These are phyloP conservation scores for Lithocarpus polystachyus DNA, from an alignment of 306 rosid species.

Conservation along the genomic window DNA sequence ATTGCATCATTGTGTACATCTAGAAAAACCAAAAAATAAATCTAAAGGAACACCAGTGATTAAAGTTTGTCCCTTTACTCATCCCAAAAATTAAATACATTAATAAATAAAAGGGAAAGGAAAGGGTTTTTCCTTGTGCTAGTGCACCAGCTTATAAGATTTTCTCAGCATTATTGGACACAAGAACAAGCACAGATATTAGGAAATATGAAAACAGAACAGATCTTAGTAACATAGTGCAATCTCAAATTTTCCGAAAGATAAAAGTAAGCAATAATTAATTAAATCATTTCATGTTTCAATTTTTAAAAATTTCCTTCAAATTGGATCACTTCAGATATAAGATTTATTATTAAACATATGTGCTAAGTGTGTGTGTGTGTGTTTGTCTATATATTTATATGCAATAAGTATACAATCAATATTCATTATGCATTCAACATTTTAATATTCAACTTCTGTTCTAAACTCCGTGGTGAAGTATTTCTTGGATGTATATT, in stretches of 20 bases:
- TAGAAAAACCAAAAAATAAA: constrained; percentile 7
- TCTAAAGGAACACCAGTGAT: not conserved
- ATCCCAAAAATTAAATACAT: too few relatives aligned
- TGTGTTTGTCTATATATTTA: too few relatives aligned
- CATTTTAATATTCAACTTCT: not conserved
- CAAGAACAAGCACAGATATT: not conserved
- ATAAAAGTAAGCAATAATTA: not conserved
- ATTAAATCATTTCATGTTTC: not conserved
- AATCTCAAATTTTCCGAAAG: constrained; percentile 8
- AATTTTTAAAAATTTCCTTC: not conserved
- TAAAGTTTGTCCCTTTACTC: not conserved
- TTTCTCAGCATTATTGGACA: not conserved
- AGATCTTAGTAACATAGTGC: constrained; percentile 1
- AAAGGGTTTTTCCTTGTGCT: not conserved
- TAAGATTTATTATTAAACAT: not conserved
- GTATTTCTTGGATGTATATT: not conserved
- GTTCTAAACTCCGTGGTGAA: not conserved
- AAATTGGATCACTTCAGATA: not conserved
- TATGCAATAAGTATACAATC: not conserved
- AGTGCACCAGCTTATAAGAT: not conserved
- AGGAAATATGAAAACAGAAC: constrained; percentile 1
- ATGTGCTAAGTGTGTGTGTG: too few relatives aligned
- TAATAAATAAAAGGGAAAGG: too few relatives aligned
- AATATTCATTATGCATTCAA: not conserved
- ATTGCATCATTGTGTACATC: constrained; percentile 3